Conservation (phyloP, 495 filamentous ascomycete species). For the Glutinoglossum americanum region DNA sequence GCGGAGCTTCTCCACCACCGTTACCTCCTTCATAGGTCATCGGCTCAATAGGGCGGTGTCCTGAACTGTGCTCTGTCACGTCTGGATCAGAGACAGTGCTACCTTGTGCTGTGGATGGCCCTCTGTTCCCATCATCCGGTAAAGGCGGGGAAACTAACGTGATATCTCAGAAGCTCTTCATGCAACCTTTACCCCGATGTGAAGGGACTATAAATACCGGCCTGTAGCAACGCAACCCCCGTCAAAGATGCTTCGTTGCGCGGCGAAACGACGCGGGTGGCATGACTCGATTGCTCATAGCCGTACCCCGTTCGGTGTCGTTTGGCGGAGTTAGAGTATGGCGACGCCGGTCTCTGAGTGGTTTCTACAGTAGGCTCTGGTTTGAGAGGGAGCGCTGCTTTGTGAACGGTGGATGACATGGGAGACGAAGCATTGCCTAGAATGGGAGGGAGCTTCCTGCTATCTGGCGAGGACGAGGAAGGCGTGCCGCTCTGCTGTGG, state of each 20-base stretch:
- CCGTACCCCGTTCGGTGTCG: background rate
- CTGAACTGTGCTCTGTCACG: background rate
- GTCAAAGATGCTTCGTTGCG: background rate
- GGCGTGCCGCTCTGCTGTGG: background rate
- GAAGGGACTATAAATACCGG: background rate
- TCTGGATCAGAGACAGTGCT: background rate
- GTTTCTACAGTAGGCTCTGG: background rate
- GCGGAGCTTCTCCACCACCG: background rate
- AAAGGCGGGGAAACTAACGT: background rate
- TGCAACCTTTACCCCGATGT: background rate
- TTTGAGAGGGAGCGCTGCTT: background rate
- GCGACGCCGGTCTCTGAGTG: background rate
- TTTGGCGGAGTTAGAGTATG: background rate
- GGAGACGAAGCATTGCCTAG: background rate
- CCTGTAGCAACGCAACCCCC: background rate
- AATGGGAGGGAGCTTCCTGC: background rate
- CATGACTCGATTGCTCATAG: background rate
- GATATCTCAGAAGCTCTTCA: background rate
- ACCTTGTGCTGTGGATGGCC: background rate
- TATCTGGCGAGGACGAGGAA: background rate
- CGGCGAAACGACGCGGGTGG: background rate
- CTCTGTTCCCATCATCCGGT: background rate
- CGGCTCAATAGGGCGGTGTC: background rate
- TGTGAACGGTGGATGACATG: background rate
- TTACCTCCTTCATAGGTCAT: background rate